Conservation (phyloP, 2,329 filamentous ascomycete genomes). For the Colletotrichum noveboracense region DNA sequence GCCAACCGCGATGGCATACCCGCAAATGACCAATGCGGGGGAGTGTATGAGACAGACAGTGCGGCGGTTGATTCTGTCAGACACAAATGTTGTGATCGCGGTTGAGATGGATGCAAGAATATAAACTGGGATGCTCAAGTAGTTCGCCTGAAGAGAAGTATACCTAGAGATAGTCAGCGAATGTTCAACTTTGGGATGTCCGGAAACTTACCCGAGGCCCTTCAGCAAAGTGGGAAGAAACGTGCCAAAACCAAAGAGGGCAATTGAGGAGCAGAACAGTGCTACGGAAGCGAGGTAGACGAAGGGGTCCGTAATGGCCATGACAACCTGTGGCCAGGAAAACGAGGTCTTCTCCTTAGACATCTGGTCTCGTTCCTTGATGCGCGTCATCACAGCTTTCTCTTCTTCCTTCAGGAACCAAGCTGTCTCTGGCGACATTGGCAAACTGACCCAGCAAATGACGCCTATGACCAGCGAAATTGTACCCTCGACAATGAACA, state of each 20-base stretch:
- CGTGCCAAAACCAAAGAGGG: constrained; percentile 32
- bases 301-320: constrained; percentile 32
- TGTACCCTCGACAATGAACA: constrained; percentile 52
- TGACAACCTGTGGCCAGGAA: constrained; percentile 29
- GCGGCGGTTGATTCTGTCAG: constrained; percentile 35
- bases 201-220: constrained; percentile 1
- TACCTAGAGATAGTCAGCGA: not conserved
- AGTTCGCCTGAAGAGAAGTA: constrained; percentile 20
- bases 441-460: constrained; percentile 44
- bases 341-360: constrained; percentile 30
- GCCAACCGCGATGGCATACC: constrained; percentile 36
- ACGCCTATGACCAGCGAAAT: constrained; percentile 35
- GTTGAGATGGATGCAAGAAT: constrained; percentile 19
- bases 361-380: constrained; percentile 30
- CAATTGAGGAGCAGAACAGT: constrained; percentile 35
- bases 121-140: constrained; percentile 26
- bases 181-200: not conserved
- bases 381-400: constrained; percentile 30
- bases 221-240: constrained; percentile 27
- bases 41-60: constrained; percentile 32
- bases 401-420: constrained; percentile 49
- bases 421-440: constrained; percentile 47
- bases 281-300: constrained; percentile 29
- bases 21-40: constrained; percentile 32
- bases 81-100: constrained; percentile 18